phyloP scores from a whole-genome alignment of 768 basidiomycete genomes.

The Termitomyces eurrhizus region DNA sequence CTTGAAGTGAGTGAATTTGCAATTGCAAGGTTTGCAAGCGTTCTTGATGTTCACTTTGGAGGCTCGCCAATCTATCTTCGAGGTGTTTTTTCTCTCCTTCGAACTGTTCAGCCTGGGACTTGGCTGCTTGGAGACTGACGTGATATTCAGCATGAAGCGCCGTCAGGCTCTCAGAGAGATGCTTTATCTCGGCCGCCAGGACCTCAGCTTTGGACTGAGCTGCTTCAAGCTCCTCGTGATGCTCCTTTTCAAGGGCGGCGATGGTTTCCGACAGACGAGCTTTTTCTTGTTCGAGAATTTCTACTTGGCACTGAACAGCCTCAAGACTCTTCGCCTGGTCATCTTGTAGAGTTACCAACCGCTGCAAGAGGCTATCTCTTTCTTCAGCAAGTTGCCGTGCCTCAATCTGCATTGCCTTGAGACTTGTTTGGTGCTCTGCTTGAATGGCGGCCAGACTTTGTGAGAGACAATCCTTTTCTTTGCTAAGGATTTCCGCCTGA shows the following conservation, averaged over 20 bases:
- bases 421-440: conserved; percentile 5
- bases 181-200: conserved; percentile 4
- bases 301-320: conserved; percentile 1
- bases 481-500: conserved; percentile 2
- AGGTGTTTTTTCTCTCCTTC: conserved; percentile 4
- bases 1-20: conserved; percentile 31
- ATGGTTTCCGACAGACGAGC: conserved; percentile 1
- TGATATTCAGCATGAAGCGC: conserved; percentile 4
- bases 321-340: not conserved
- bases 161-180: not conserved
- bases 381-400: conserved; percentile 1
- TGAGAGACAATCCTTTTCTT: conserved; percentile 7
- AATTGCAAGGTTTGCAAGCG: conserved; percentile 1
- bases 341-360: not conserved
- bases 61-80: not conserved
- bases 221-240: conserved; percentile 1
- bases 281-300: conserved; percentile 5
- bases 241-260: conserved; percentile 1
- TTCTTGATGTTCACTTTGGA: conserved; percentile 7
- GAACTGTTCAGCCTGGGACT: not conserved
- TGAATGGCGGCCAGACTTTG: conserved; percentile 2
- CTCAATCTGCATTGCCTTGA: not conserved
- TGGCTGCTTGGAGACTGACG: not conserved
- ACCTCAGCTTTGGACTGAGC: not conserved
- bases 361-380: conserved; percentile 1